Evolutionary conservation across 2,329 filamentous ascomycete genomes (phyloP).

Genomic region (Paraphoma chrysanthemicola): DNA sequence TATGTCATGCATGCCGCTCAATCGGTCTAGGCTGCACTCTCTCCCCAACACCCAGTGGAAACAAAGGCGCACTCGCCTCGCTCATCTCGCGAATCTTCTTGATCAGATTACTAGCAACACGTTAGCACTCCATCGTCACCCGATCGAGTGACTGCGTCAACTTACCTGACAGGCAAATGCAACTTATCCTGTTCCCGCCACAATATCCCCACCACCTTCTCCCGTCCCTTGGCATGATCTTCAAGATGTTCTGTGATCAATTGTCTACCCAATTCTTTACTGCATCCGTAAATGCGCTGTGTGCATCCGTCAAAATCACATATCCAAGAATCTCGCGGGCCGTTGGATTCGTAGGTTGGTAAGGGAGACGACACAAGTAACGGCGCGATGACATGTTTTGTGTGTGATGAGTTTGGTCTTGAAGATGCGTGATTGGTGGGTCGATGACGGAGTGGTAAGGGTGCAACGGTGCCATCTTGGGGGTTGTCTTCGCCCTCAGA

Average conservation of each 20-base stretch:
- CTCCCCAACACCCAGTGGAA: constrained; percentile 14
- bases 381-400: constrained; percentile 19
- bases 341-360: constrained; percentile 50
- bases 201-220: constrained; percentile 59
- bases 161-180: constrained; percentile 50
- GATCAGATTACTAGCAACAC: constrained; percentile 48
- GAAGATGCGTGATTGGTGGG: constrained; percentile 9
- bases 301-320: constrained; percentile 70
- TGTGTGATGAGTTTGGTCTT: constrained; percentile 7
- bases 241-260: constrained; percentile 68
- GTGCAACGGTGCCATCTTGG: constrained; percentile 10
- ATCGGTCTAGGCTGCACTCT: constrained; percentile 12
- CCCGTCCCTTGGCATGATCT: constrained; percentile 65
- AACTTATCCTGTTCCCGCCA: constrained; percentile 58
- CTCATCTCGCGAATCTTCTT: constrained; percentile 55
- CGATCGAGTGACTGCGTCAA: constrained; percentile 1
- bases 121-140: constrained; percentile 11
- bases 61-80: constrained; percentile 38
- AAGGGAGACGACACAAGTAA: constrained; percentile 40
- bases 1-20: constrained; percentile 8
- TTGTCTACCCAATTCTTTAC: constrained; percentile 61
- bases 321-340: constrained; percentile 69
- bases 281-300: constrained; percentile 69
- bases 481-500: constrained; percentile 21
- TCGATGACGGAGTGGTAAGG: constrained; percentile 36